Conservation (phyloP, 2,329 filamentous ascomycete species). For the Neurospora sp. region DNA sequence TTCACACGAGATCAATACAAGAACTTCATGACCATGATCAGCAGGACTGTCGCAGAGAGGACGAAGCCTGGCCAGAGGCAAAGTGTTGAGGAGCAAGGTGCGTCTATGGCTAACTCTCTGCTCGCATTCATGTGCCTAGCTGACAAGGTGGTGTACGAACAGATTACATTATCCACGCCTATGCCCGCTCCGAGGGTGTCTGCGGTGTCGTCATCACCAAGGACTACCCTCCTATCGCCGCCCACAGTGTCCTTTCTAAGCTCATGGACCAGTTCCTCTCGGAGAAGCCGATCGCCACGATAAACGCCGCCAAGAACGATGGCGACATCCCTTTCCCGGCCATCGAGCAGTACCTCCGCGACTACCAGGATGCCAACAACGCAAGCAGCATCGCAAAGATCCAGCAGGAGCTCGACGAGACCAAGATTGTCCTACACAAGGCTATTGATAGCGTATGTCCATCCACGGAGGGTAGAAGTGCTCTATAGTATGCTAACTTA, state of each 20-base stretch:
- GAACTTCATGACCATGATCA: slow-evolving; percentile 76
- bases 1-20: slow-evolving; percentile 33
- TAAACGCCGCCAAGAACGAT: slow-evolving; percentile 15
- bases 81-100: slow-evolving; percentile 74
- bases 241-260: slow-evolving; percentile 80
- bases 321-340: slow-evolving; percentile 58
- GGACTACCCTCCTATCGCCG: slow-evolving; percentile 66
- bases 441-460: slow-evolving; percentile 68
- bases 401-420: slow-evolving; percentile 93
- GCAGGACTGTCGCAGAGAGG: slow-evolving; percentile 77
- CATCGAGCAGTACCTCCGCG: slow-evolving; percentile 63
- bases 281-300: slow-evolving; percentile 39
- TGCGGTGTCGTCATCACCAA: slow-evolving; percentile 70
- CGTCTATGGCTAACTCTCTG: slow-evolving; percentile 9
- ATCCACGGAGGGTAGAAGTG: neutral
- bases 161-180: slow-evolving; percentile 69
- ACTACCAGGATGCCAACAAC: slow-evolving; percentile 78
- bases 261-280: slow-evolving; percentile 78
- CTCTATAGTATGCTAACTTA: slow-evolving; percentile 1
- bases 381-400: slow-evolving; percentile 93
- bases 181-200: slow-evolving; percentile 63
- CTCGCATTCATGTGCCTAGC: neutral
- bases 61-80: slow-evolving; percentile 71
- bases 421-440: slow-evolving; percentile 94
- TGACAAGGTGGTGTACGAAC: slow-evolving; percentile 1